Conservation (phyloP, 495 filamentous ascomycete genomes). For the Halenospora varia region DNA sequence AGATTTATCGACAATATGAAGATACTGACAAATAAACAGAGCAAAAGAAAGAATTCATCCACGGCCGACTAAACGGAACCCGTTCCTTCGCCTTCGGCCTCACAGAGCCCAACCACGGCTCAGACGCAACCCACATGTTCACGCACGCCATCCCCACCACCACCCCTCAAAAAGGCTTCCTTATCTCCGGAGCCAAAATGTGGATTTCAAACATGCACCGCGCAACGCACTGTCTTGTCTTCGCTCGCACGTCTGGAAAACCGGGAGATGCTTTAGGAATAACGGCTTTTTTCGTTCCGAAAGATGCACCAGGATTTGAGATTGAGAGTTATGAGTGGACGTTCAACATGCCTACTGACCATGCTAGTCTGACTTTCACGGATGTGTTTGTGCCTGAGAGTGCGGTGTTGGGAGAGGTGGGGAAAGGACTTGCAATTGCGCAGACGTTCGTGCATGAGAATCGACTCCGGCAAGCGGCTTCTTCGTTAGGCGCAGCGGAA, state of each 20-base stretch:
- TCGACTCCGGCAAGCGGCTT: constrained; percentile 56
- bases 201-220: constrained; percentile 59
- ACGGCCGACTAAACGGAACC: constrained; percentile 40
- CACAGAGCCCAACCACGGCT: constrained; percentile 58
- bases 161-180: constrained; percentile 22
- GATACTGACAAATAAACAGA: too few species aligned
- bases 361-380: constrained; percentile 38
- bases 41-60: constrained; percentile 48
- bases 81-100: constrained; percentile 53
- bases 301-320: constrained; percentile 38
- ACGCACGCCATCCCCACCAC: too few species aligned
- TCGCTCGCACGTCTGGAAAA: constrained; percentile 47
- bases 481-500: constrained; percentile 50
- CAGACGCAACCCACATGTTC: too few species aligned
- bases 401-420: constrained; percentile 42
- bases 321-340: constrained; percentile 56
- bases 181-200: constrained; percentile 53
- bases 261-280: constrained; percentile 47
- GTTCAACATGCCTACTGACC: constrained; percentile 60
- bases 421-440: constrained; percentile 49
- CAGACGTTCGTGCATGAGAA: constrained; percentile 63
- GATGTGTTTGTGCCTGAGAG: constrained; percentile 44
- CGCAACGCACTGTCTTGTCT: constrained; percentile 55
- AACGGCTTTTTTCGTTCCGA: constrained; percentile 52
- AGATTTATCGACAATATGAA: too few species aligned